Evolutionary conservation across 139 green algal genomes (phyloP).

Genomic region (Micractinium sp.): DNA sequence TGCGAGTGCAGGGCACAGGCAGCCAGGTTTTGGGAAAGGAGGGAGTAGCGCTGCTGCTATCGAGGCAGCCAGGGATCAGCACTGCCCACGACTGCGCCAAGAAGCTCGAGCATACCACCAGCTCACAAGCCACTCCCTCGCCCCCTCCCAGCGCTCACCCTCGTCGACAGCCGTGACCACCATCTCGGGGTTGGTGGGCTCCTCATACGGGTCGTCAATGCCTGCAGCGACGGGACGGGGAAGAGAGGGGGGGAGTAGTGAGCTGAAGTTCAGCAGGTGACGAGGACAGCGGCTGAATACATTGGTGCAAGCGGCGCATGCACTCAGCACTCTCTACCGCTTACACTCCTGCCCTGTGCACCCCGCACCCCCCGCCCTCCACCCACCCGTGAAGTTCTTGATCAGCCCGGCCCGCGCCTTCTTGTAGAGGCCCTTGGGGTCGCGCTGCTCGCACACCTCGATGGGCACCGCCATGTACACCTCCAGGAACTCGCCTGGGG

Average conservation of each 20-base stretch:
- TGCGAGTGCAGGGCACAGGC: not conserved
- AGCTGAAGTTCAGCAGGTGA: not conserved
- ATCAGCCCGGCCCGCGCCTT: conserved; percentile 91
- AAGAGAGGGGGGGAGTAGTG: not conserved
- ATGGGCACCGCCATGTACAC: conserved; percentile 93
- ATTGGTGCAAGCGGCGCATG: not conserved
- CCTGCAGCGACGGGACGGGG: not conserved
- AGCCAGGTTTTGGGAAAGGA: too few relatives aligned
- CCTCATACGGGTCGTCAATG: conserved; percentile 45
- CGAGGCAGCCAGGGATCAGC: too few relatives aligned
- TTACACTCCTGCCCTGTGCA: not conserved
- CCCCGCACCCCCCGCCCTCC: not conserved
- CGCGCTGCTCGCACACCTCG: conserved; percentile 89
- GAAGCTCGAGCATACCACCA: too few relatives aligned
- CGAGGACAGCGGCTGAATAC: too few relatives aligned
- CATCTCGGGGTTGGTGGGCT: conserved; percentile 14
- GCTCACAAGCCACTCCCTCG: too few relatives aligned
- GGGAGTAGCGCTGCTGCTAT: too few relatives aligned
- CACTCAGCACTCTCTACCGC: too few relatives aligned
- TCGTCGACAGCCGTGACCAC: not conserved
- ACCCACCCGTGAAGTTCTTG: conserved; percentile 86
- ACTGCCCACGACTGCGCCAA: too few relatives aligned
- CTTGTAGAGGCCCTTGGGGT: conserved; percentile 98
- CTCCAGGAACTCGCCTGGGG: conserved; percentile 84
- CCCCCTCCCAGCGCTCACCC: too few relatives aligned